Base-by-base conservation (phyloP, 2,329 filamentous ascomycete species). In the Curvularia verruculosa region DNA sequence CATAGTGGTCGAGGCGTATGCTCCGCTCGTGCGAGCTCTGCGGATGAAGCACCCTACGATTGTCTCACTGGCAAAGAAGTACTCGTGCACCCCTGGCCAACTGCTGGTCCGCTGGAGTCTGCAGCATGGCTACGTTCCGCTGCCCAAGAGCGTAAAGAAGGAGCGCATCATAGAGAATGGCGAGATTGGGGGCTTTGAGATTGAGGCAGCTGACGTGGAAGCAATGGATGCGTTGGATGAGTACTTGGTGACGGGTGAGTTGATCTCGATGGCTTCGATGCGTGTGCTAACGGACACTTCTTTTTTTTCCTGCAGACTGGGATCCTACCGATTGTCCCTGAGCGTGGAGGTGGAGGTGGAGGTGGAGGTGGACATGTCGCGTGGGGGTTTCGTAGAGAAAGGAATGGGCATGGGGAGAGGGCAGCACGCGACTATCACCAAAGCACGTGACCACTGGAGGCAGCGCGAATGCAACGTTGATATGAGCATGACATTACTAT, bases 1-100 rank as follows among this genome's bases (percentile, higher is more conserved):
- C 36, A 92, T 95, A 55, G 78, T 88, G 0, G 82, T 95, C 1
- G 87, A 95, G 76, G 91, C 91, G 0, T 96, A 95, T 64, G 90
- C 90, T 6, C 91, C 91, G 5, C 83, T 95, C 2, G 90, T 87
- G 3, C 83, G 89, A 49, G 90, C 85, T 0, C 80, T 88, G 75
- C 82, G 89, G 18, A 89, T 95, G 83, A 82, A 81, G 46, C 85
- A 95, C 65, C 84, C 85, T 0, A 83, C 80, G 1, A 84, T 95
- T 61, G 75, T 83, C 2, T 75, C 80, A 13, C 71, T 95, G 24
- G 82, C 88, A 3, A 82, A 84, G 68, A 89, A 89, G 72, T 91
- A 95, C 75, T 76, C 75, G 0, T 91, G 88, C 72, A 88, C 87
- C 0, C 84, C 87, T 1, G 90, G 87, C 3, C 91, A 95, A 75